phyloP scores from a whole-genome alignment of 805 yeast genomes.

The Yarrowia sp. region DNA sequence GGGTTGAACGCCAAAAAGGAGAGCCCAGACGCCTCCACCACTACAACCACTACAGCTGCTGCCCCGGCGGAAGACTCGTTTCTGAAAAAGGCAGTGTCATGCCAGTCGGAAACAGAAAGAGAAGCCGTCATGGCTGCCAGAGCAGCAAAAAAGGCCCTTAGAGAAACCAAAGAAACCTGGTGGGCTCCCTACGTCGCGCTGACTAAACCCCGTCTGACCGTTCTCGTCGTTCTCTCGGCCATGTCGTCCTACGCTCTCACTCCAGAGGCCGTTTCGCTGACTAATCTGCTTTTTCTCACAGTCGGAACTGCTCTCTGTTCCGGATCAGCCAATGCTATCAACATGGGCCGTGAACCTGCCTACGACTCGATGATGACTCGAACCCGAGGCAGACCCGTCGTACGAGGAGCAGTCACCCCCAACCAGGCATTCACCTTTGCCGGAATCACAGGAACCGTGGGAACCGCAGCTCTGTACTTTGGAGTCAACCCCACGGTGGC shows the following conservation, averaged over 20 bases:
- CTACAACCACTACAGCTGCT: background rate
- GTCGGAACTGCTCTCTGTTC: constrained; percentile 87
- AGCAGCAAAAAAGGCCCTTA: constrained; percentile 28
- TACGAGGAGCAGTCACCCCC: constrained; percentile 77
- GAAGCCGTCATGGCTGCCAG: constrained; percentile 22
- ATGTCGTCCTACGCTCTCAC: constrained; percentile 94
- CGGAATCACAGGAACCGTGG: constrained; percentile 70
- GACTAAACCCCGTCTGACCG: constrained; percentile 89
- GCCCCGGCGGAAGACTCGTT: constrained; percentile 5
- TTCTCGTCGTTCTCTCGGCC: constrained; percentile 86
- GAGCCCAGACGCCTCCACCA: background rate
- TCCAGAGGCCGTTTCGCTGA: constrained; percentile 77
- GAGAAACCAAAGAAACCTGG: constrained; percentile 10
- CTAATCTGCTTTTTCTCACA: constrained; percentile 74
- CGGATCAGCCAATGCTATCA: constrained; percentile 94
- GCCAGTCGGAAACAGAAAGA: constrained; percentile 31
- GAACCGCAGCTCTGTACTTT: constrained; percentile 67
- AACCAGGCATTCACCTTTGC: constrained; percentile 84
- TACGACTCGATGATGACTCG: constrained; percentile 88
- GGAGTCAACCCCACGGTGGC: constrained; percentile 93
- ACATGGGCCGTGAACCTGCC: constrained; percentile 95
- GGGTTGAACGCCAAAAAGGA: background rate
- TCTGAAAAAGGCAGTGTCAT: constrained; percentile 27
- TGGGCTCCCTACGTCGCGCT: constrained; percentile 64
- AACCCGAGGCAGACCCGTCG: constrained; percentile 89